Conservation (phyloP, 352 stramenopile genomes). For the Globisporangium spinosum region DNA sequence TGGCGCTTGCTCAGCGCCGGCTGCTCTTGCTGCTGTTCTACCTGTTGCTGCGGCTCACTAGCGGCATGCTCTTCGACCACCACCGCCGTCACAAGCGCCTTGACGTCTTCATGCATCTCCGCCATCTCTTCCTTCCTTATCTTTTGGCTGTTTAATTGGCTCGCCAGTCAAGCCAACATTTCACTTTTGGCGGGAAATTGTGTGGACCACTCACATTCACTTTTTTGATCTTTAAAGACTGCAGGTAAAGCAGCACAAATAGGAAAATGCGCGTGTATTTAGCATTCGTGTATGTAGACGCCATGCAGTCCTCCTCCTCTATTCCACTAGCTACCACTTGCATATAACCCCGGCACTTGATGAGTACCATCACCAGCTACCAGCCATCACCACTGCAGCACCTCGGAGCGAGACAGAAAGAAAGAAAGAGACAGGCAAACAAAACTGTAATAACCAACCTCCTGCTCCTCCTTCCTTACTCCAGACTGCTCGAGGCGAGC, state of each 20-base stretch:
- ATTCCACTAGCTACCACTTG: neutral
- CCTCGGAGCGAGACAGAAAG: neutral
- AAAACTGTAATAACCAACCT: neutral
- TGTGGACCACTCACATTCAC: neutral
- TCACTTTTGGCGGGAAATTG: neutral
- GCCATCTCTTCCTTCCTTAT: neutral
- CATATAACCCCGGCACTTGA: neutral
- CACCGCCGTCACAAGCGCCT: neutral
- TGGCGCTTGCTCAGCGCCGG: constrained; percentile 33
- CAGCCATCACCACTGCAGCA: neutral
- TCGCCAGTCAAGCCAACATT: neutral
- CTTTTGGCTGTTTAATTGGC: neutral
- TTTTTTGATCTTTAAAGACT: neutral
- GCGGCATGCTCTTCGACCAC: neutral
- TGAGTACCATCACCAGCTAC: neutral
- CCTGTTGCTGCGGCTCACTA: neutral
- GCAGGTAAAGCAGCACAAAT: neutral
- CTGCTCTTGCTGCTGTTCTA: neutral
- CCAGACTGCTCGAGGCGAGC: constrained; percentile 63
- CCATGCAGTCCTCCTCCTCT: neutral
- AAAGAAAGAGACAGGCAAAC: neutral
- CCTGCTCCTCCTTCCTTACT: constrained; percentile 24
- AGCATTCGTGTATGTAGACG: neutral
- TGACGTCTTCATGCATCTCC: neutral
- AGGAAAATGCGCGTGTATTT: constrained; percentile 1